These are phyloP conservation scores for Vigna reflexopilosa DNA, from an alignment of 306 rosid species.

Conservation along the genomic window DNA sequence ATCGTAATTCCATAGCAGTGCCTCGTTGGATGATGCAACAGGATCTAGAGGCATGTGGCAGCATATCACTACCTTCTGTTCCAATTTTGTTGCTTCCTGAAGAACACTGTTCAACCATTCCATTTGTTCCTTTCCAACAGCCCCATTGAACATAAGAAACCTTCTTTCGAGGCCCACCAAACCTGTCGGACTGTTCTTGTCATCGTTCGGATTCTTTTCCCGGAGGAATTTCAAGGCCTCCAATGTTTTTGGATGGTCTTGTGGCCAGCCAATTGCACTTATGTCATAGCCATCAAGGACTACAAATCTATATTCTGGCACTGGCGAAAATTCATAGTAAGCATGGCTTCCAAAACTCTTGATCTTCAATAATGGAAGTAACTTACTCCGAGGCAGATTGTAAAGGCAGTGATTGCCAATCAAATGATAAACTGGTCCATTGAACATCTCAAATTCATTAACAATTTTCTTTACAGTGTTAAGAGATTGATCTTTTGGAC, in stretches of 20 bases:
- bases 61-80: conserved; percentile 78
- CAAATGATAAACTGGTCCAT: conserved; percentile 79
- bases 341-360: conserved; percentile 55
- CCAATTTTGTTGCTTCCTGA: conserved; percentile 67
- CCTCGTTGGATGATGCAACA: conserved; percentile 61
- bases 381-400: conserved; percentile 80
- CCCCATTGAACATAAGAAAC: conserved; percentile 95
- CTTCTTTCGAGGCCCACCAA: conserved; percentile 77
- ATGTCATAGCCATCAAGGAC: conserved; percentile 86
- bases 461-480: conserved; percentile 63
- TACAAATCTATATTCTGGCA: conserved; percentile 72
- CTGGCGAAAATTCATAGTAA: conserved; percentile 85
- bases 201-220: conserved; percentile 77
- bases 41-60: conserved; percentile 88
- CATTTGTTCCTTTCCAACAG: conserved; percentile 83
- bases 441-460: conserved; percentile 63
- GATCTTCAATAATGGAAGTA: conserved; percentile 80
- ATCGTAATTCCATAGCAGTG: conserved; percentile 85
- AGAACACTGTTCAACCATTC: conserved; percentile 75
- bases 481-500: conserved; percentile 79
- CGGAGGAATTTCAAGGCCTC: conserved; percentile 70
- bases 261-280: conserved; percentile 94
- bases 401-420: conserved; percentile 96
- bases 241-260: conserved; percentile 65
- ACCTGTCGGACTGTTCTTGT: conserved; percentile 85